These are phyloP conservation scores for Termitomyces sp. DNA, from an alignment of 768 basidiomycete genomes.

Conservation along the genomic window DNA sequence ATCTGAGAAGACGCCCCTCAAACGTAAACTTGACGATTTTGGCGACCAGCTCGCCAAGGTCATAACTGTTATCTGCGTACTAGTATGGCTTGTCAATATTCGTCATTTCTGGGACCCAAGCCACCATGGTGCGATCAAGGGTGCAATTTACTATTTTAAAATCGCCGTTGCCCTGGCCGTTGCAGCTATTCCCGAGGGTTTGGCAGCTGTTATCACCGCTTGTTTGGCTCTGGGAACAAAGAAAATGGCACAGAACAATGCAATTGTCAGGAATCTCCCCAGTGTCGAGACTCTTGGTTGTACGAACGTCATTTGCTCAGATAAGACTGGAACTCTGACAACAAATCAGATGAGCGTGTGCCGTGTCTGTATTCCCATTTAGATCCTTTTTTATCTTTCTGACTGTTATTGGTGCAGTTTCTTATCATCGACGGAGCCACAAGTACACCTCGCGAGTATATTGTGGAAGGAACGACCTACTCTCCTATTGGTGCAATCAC, in stretches of 20 bases:
- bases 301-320: conserved; percentile 98
- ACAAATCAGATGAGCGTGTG: conserved; percentile 98
- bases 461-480: conserved; percentile 90
- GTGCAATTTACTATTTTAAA: conserved; percentile 98
- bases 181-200: conserved; percentile 95
- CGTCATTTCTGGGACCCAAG: conserved; percentile 95
- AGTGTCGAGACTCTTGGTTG: conserved; percentile 97
- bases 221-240: conserved; percentile 95
- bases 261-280: conserved; percentile 93
- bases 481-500: conserved; percentile 76
- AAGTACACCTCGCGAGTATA: conserved; percentile 55
- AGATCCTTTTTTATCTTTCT: neutral
- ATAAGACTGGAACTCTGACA: conserved; percentile 96
- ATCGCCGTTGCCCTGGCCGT: conserved; percentile 99
- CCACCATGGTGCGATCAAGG: conserved; percentile 86
- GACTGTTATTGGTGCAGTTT: conserved; percentile 46
- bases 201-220: conserved; percentile 98
- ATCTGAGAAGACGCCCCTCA: conserved; percentile 92
- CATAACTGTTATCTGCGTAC: conserved; percentile 92
- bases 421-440: conserved; percentile 56
- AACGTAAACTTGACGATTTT: conserved; percentile 97
- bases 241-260: conserved; percentile 99
- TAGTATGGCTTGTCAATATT: conserved; percentile 97
- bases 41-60: conserved; percentile 97
- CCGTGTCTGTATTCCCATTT: conserved; percentile 37